phyloP scores from a whole-genome alignment of 2,329 filamentous ascomycete genomes.

The Whalleya microplaca region DNA sequence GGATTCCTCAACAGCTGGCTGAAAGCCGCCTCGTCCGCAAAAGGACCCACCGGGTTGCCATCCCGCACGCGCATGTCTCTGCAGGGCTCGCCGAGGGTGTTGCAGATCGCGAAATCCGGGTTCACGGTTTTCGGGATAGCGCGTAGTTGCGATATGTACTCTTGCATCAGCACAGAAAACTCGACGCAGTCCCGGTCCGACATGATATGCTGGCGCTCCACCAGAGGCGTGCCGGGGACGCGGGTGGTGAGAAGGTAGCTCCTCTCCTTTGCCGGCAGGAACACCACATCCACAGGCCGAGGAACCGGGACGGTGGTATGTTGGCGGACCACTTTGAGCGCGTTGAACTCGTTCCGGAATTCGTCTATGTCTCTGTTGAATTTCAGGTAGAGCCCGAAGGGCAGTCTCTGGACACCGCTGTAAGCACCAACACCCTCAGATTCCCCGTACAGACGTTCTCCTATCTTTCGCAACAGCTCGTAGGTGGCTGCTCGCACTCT shows the following conservation, averaged over 20 bases:
- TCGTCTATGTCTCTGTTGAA: conserved; percentile 9
- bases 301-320: conserved; percentile 36
- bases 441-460: conserved; percentile 24
- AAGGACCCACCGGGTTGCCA: conserved; percentile 31
- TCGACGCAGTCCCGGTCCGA: conserved; percentile 30
- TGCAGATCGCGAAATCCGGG: conserved; percentile 32
- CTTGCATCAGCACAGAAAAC: conserved; percentile 31
- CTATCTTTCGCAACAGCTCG: conserved; percentile 23
- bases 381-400: conserved; percentile 40
- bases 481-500: conserved; percentile 23
- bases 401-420: conserved; percentile 29
- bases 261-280: conserved; percentile 4
- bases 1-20: conserved; percentile 35
- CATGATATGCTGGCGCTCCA: conserved; percentile 26
- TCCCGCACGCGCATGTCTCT: conserved; percentile 35
- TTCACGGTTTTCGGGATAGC: conserved; percentile 25
- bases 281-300: conserved; percentile 30
- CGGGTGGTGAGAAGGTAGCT: conserved; percentile 29
- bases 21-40: conserved; percentile 38
- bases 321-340: conserved; percentile 28
- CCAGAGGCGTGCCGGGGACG: conserved; percentile 26
- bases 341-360: conserved; percentile 35
- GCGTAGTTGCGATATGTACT: conserved; percentile 34
- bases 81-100: conserved; percentile 34
- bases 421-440: background rate